Conservation (phyloP, 345 rosid genomes). For the Atalantia buxifolia region DNA sequence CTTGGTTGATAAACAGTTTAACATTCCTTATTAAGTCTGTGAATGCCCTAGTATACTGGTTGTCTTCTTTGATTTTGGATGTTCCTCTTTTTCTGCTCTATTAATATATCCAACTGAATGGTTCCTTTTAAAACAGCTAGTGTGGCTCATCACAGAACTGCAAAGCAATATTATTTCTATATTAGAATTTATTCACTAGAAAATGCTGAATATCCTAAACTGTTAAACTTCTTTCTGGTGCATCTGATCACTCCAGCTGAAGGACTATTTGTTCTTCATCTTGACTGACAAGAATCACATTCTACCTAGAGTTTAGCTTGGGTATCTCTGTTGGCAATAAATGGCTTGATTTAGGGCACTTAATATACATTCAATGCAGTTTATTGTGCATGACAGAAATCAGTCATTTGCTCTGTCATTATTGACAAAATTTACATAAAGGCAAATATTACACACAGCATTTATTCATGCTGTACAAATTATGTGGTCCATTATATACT, state of each 20-base stretch:
- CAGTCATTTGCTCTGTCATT: not conserved
- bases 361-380: not conserved
- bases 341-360: conserved; percentile 3
- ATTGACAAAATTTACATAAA: conserved; percentile 9
- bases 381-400: conserved; percentile 6
- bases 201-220: conserved; percentile 4
- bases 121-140: not conserved
- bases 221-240: conserved; percentile 4
- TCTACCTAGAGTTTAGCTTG: conserved; percentile 3
- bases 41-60: not conserved
- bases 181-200: conserved; percentile 9
- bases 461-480: conserved; percentile 15
- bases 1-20: not conserved
- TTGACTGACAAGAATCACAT: conserved; percentile 15
- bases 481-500: not conserved
- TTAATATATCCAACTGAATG: not conserved
- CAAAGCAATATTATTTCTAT: not conserved
- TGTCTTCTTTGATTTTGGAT: not conserved
- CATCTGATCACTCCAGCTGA: conserved; percentile 10
- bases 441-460: conserved; percentile 2
- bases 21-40: not conserved
- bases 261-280: not conserved
- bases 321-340: conserved; percentile 7
- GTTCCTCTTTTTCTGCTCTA: not conserved
- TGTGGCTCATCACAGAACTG: not conserved